Base-by-base conservation (phyloP, 1,139 yeast species). In the Debaryomycetaceae sp. region DNA sequence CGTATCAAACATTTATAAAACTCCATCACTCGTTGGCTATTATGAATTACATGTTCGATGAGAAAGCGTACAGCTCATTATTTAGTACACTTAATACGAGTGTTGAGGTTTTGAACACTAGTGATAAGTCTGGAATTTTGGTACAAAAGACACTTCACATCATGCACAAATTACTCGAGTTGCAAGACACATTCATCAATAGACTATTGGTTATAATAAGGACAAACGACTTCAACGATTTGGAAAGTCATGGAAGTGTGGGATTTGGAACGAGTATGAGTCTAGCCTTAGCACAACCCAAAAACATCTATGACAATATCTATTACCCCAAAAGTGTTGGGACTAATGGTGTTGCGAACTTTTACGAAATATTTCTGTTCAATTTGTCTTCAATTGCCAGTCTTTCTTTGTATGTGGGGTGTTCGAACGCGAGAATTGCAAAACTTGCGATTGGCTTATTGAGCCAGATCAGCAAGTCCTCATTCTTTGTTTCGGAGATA, bases 1-100 rank as follows among this genome's bases (percentile, higher is more conserved):
- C 64, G 41, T 71, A 68, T 44, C 65, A 65, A 4, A 48, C 56
- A 20, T 78, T 66, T 50, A 59, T 76, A 3, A 75, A 72, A 48
- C 75, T 81, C 27, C 90, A 87, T 48, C 93, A 93, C 9, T 85
- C 90, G 2, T 71, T 87, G 3, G 80, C 85, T 5, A 69, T 80
- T 1, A 62, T 88, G 62, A 82, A 81, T 51, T 81, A 72, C 53
- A 54, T 87, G 11, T 87, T 82, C 57, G 80, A 79, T 36, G 84
- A 79, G 39, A 75, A 74, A 43, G 78, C 81, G 4, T 78, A 79
- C 58, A 66, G 60, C n/a, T 65, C 81, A 0, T 59, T 90, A 6
- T 79, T 89, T 43, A 65, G 70, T 2, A 73, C 85, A 20, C 67
- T 84, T 17, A 52, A 59, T 41, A 49, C 54, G 36, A 93, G 91